These are phyloP conservation scores for Coffea eugenioides DNA, from an alignment of 257 asterid species.

Conservation along the genomic window DNA sequence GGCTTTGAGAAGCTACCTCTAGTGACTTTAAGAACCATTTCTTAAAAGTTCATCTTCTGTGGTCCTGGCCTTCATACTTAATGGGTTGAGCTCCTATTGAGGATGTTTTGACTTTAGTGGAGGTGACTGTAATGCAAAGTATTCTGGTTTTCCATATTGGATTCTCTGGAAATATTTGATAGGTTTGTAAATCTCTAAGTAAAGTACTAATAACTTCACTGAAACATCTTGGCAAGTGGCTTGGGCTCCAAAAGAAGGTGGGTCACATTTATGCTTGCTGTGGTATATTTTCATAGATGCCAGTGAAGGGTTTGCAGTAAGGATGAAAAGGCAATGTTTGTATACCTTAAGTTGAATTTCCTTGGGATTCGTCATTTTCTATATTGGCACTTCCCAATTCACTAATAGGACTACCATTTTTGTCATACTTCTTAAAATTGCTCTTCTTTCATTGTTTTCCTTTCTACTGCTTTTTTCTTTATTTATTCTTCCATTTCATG, in stretches of 20 bases:
- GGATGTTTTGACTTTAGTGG: not conserved
- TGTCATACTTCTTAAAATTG: not conserved
- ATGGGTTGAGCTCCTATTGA: not conserved
- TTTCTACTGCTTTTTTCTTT: not conserved
- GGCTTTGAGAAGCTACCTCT: not conserved
- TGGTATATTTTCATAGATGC: not conserved
- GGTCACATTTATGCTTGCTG: not conserved
- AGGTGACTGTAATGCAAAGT: too few species aligned
- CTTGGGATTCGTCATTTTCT: not conserved
- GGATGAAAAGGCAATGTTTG: not conserved
- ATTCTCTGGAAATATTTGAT: too few species aligned
- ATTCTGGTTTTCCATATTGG: too few species aligned
- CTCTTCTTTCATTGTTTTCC: not conserved
- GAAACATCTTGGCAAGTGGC: not conserved
- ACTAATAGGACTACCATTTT: not conserved
- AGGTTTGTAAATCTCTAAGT: too few species aligned
- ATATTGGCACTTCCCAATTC: not conserved
- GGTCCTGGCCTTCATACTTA: not conserved
- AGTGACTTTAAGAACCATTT: not conserved
- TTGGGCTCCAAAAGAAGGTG: not conserved
- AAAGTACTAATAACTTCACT: too few species aligned
- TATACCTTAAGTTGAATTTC: too few species aligned
- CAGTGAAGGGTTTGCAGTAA: not conserved
- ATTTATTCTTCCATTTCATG: not conserved
- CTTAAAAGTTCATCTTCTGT: not conserved